Conservation (phyloP, 2,329 filamentous ascomycete species). For the Talaromyces verruculosus region DNA sequence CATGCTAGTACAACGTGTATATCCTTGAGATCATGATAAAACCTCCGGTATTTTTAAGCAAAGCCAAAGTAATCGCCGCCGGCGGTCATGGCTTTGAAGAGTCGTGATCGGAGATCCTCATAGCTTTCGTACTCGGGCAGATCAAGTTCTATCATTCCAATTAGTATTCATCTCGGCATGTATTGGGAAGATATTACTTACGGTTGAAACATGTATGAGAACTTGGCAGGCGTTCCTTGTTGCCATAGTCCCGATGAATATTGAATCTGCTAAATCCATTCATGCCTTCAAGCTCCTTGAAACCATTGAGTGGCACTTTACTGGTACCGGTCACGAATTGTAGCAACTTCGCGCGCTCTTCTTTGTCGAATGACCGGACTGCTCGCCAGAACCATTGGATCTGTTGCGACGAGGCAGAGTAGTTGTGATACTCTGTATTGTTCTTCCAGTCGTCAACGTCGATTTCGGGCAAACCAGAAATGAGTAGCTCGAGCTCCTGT, state of each 20-base stretch:
- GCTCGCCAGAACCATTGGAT: conserved; percentile 99
- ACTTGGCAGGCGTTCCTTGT: conserved; percentile 90
- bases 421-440: conserved; percentile 98
- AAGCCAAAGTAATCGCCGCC: conserved; percentile 98
- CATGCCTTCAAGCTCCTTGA: conserved; percentile 99
- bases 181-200: conserved; percentile 57
- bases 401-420: conserved; percentile 87
- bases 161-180: conserved; percentile 21
- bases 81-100: conserved; percentile 95
- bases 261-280: conserved; percentile 98
- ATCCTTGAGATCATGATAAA: conserved; percentile 22
- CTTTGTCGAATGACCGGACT: conserved; percentile 95
- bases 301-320: conserved; percentile 96
- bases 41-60: conserved; percentile 61
- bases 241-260: conserved; percentile 96
- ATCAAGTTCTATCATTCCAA: conserved; percentile 73
- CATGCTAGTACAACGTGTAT: conserved; percentile 35
- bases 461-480: conserved; percentile 94
- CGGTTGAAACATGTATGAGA: conserved; percentile 99
- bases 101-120: conserved; percentile 78
- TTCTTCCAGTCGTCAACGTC: conserved; percentile 99
- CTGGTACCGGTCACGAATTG: conserved; percentile 98
- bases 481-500: conserved; percentile 92
- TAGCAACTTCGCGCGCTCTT: conserved; percentile 93
- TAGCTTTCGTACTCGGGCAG: conserved; percentile 98